Percentiles rank a stretch among this genome's conserved stretches.
Conservation (phyloP, 1,284 basidiomycete genomes). For the Vanrija sp. region DNA sequence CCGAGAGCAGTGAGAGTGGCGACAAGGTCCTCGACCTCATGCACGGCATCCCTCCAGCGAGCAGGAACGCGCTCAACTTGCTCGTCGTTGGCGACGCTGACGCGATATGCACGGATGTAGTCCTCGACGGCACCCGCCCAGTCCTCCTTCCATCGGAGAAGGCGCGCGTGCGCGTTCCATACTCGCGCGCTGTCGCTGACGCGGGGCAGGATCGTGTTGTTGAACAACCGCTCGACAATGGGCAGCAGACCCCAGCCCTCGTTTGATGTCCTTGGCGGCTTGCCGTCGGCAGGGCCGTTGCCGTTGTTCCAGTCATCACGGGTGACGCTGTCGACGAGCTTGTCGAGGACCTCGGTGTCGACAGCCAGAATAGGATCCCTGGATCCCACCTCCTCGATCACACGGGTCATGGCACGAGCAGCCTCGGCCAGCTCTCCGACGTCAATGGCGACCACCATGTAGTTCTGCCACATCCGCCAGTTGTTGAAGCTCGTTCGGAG, state of each 20-base stretch:
- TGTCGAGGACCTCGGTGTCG: conserved; percentile 81
- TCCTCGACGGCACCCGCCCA: conserved; percentile 76
- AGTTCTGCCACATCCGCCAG: conserved; percentile 99
- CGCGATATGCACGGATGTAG: conserved; percentile 76
- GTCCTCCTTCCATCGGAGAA: conserved; percentile 65
- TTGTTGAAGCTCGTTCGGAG: conserved; percentile 80
- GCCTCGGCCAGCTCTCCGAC: conserved; percentile 89
- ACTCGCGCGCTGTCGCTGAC: conserved; percentile 67
- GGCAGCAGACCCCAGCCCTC: conserved; percentile 63
- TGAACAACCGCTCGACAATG: conserved; percentile 66
- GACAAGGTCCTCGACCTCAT: conserved; percentile 75
- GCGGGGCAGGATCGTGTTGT: conserved; percentile 69
- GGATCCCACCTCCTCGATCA: conserved; percentile 69
- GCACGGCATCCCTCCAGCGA: conserved; percentile 68
- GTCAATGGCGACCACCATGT: conserved; percentile 90
- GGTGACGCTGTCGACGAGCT: conserved; percentile 79
- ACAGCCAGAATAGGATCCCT: conserved; percentile 61
- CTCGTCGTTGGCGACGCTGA: conserved; percentile 62
- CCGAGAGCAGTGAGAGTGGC: conserved; percentile 79
- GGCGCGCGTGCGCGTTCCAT: conserved; percentile 73
- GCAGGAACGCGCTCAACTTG: conserved; percentile 61
- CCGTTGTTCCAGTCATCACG: conserved; percentile 51
- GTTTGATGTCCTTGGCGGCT: conserved; percentile 52
- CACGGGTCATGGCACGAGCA: conserved; percentile 71
- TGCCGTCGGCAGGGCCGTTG: conserved; percentile 39